phyloP scores from a whole-genome alignment of 2,329 filamentous ascomycete species.

The Aureobasidium sp. region DNA sequence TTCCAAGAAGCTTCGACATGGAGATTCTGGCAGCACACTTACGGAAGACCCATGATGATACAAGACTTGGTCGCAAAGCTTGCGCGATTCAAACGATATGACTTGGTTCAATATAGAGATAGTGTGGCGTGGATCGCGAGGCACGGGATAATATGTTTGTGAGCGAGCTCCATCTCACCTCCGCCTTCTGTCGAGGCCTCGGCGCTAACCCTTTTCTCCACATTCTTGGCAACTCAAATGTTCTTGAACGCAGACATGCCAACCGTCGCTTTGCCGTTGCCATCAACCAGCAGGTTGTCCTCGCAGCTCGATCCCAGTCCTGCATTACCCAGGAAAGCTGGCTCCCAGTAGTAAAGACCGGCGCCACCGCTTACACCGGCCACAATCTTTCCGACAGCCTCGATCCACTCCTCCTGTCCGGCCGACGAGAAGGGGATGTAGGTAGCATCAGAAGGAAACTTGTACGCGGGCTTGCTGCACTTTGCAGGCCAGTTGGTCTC shows the following conservation, averaged over 20 bases:
- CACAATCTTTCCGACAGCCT: conserved; percentile 21
- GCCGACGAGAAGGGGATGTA: conserved; percentile 24
- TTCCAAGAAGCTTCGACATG: background rate
- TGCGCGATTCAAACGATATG: background rate
- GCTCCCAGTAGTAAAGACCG: conserved; percentile 29
- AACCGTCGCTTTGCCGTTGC: conserved; percentile 22
- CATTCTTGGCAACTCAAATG: conserved; percentile 6
- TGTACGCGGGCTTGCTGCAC: conserved; percentile 23
- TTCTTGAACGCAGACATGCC: conserved; percentile 12
- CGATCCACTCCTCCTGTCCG: conserved; percentile 25
- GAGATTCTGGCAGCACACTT: conserved; percentile 4
- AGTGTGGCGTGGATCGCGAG: background rate
- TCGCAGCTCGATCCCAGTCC: conserved; percentile 24
- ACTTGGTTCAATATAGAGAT: background rate
- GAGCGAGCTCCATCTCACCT: conserved; percentile 8
- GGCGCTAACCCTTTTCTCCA: conserved; percentile 1
- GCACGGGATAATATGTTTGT: background rate
- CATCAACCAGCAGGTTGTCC: conserved; percentile 24
- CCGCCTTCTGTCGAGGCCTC: background rate
- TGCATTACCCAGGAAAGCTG: conserved; percentile 26
- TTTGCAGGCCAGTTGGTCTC: conserved; percentile 27
- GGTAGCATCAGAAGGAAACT: conserved; percentile 22
- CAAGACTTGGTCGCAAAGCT: background rate
- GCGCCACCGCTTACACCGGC: conserved; percentile 20
- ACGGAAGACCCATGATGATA: conserved; percentile 18